A percentile compares a stretch with the other conserved stretches of the same genome.
Conservation (phyloP, 768 basidiomycete genomes). For the Cystobasidium onofrii region DNA sequence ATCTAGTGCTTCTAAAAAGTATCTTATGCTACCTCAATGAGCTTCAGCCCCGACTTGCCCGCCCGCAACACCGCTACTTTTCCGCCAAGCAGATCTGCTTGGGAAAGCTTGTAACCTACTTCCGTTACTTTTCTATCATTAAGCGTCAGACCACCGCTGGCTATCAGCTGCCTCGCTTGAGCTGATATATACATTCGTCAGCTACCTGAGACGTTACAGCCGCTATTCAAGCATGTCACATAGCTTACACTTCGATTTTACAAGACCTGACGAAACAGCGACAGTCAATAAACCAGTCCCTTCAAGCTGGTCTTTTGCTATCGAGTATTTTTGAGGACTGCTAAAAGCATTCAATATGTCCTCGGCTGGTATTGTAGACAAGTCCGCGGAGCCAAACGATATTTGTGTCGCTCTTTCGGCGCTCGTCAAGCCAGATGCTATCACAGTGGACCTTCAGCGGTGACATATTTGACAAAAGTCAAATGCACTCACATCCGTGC, state of each 20-base stretch:
- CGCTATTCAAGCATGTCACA: background rate
- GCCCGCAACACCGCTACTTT: slow-evolving; percentile 13
- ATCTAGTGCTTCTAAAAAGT: background rate
- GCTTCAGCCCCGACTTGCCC: slow-evolving; percentile 13
- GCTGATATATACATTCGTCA: slow-evolving; percentile 50
- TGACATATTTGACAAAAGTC: background rate
- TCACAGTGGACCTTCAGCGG: background rate
- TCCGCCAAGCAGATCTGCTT: slow-evolving; percentile 8
- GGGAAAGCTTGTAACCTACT: slow-evolving; percentile 48
- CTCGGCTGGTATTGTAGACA: slow-evolving; percentile 49
- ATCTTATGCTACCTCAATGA: slow-evolving; percentile 1
- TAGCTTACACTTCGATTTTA: slow-evolving; percentile 12
- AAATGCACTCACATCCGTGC: slow-evolving; percentile 52
- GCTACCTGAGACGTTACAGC: background rate
- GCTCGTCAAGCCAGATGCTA: slow-evolving; percentile 48
- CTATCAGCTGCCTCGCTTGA: slow-evolving; percentile 56
- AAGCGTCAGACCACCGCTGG: slow-evolving; percentile 62
- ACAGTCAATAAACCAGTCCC: background rate
- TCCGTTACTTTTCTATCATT: slow-evolving; percentile 61
- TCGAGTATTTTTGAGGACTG: background rate
- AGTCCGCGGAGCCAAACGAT: slow-evolving; percentile 56
- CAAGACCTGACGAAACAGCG: background rate
- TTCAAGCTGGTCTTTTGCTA: background rate
- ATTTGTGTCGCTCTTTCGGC: slow-evolving; percentile 52
- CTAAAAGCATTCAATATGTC: slow-evolving; percentile 51